Base-by-base conservation (phyloP, 1,284 basidiomycete species). In the Heterobasidion irregulare region DNA sequence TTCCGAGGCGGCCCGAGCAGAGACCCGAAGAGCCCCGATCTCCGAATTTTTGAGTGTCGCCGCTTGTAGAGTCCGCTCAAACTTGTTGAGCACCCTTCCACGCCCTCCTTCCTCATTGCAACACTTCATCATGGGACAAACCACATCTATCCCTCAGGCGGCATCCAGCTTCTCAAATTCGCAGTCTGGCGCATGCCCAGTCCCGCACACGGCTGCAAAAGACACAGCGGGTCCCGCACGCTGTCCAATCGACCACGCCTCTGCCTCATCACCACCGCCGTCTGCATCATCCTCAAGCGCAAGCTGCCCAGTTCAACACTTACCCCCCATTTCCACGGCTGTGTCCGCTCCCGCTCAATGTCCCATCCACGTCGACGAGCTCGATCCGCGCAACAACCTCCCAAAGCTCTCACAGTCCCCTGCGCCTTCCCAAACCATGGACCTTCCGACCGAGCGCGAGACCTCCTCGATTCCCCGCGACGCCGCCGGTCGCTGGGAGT, bases 311-410 rank as follows among this genome's bases (percentile, higher is more conserved):
- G 65, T 79, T 46, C 72, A 78, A 56, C 78, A 75, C 57, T 59
- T 58, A 36, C 47, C 59, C 38, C 44, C 60, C 50, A 19, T 9
- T 12, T 41, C 50, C 6, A 18, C 49, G 10, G 48, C 59, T 16
- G 48, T 62, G n/a, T 26, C 36, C 6, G 6, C 26, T 0, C 60
- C 68, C 16, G 67, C 70, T 41, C 68, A 66, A 55, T 82, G 81
- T 59, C 80, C 80, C 15, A 56, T 66, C 26, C 58, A 64, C 19
- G 60, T 68, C 6, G 56, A 58, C 32, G 41, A 44, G 15, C 65
- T 94, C 54, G 91, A 94, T 68, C 89, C 94, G 0, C 77, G 86
- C 53, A 99, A 98, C 72, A 85, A 95, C 65, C 97, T 99, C 79
- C 96, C 96, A 1, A 66, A 68, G 7, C 82, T 96, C 35, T 76